Conservation (phyloP, 805 yeast genomes). For the Kluyveromyces starmeri region DNA sequence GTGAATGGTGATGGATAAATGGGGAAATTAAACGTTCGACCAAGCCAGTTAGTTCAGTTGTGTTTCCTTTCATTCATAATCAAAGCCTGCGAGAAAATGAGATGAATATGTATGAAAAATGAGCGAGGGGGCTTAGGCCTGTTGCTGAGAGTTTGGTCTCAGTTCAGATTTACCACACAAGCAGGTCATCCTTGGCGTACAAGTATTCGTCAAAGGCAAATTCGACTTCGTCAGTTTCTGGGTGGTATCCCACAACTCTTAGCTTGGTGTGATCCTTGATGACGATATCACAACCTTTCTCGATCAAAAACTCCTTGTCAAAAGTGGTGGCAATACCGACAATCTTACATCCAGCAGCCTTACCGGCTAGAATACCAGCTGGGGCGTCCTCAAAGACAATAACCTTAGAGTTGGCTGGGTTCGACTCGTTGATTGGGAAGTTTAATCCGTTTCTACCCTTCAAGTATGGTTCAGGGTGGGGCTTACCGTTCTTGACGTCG, state of each 20-base stretch:
- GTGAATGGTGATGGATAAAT: too few relatives aligned
- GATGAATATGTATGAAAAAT: too few relatives aligned
- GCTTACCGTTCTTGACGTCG: conserved; percentile 72
- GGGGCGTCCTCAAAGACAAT: conserved; percentile 87
- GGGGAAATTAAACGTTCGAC: too few relatives aligned
- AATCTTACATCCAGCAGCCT: conserved; percentile 72
- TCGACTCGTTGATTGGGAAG: conserved; percentile 29
- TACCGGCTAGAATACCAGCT: conserved; percentile 79
- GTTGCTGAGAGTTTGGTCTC: too few relatives aligned
- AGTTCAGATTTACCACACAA: conserved; percentile 27
- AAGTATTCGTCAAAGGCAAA: conserved; percentile 31
- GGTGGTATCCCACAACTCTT: conserved; percentile 46
- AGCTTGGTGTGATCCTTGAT: conserved; percentile 63
- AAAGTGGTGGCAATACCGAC: conserved; percentile 80
- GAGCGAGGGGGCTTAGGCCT: too few relatives aligned
- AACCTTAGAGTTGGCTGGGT: conserved; percentile 33
- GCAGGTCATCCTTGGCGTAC: conserved; percentile 31
- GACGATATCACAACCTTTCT: conserved; percentile 74
- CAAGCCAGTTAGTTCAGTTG: too few relatives aligned
- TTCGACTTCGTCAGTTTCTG: conserved; percentile 33
- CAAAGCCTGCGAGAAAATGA: too few relatives aligned
- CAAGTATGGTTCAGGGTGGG: conserved; percentile 77
- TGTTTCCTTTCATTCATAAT: too few relatives aligned
- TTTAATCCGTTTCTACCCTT: conserved; percentile 39
- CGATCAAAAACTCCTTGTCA: conserved; percentile 56